Conservation (phyloP, 805 yeast species). For the Starmerella cellae region DNA sequence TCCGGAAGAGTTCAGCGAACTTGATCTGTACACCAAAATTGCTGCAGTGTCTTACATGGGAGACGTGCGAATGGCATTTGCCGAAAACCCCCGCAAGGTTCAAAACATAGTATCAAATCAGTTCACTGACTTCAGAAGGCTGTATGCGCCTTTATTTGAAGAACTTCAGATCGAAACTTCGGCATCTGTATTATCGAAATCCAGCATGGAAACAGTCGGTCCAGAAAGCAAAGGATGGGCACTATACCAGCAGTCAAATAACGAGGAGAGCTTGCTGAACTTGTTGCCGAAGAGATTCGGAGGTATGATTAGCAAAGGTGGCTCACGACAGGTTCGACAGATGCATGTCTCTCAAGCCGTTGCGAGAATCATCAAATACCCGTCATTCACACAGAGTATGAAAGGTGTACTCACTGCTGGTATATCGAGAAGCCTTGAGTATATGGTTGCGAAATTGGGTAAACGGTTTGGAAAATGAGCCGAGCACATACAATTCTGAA, state of each 20-base stretch:
- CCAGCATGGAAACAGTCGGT: conserved; percentile 5
- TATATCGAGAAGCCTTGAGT: conserved; percentile 13
- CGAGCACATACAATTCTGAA: background rate
- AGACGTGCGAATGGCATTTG: conserved; percentile 73
- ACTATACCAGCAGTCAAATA: conserved; percentile 25
- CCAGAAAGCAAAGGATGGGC: conserved; percentile 23
- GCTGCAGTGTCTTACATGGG: conserved; percentile 78
- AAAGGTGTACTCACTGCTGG: conserved; percentile 91
- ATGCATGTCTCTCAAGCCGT: conserved; percentile 32
- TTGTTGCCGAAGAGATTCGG: conserved; percentile 41
- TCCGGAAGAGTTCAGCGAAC: conserved; percentile 38
- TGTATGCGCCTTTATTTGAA: conserved; percentile 56
- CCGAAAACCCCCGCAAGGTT: conserved; percentile 85
- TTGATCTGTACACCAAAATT: conserved; percentile 60
- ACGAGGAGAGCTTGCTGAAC: conserved; percentile 33
- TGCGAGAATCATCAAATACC: conserved; percentile 44
- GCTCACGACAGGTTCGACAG: conserved; percentile 7
- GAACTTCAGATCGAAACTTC: conserved; percentile 30
- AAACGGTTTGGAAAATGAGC: conserved; percentile 21
- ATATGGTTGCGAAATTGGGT: conserved; percentile 20
- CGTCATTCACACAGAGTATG: conserved; percentile 62
- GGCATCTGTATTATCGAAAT: background rate
- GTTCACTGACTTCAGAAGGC: conserved; percentile 47
- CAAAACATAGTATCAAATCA: conserved; percentile 75
- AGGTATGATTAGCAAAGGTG: conserved; percentile 28